Evolutionary conservation across 495 filamentous ascomycete genomes (phyloP), one percentile per base, ranked within the genome.

Genomic region (Amphirosellinia nigrospora): DNA sequence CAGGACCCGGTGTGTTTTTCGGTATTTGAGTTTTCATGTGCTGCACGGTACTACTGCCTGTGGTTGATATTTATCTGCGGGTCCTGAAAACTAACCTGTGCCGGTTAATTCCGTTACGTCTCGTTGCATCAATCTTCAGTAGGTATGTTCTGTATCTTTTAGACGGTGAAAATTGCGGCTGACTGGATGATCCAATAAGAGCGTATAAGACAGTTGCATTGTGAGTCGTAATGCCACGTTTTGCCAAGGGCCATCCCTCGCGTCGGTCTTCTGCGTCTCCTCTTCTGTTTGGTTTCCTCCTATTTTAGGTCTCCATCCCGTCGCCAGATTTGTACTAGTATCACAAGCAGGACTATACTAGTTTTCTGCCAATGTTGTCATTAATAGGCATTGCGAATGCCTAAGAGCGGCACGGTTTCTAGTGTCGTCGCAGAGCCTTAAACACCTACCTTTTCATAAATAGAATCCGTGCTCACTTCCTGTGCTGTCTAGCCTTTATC

Each of bases 171-270:
- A 0, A 53, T 53, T 53, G 50, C 50, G 50, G 50, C 50, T 53
- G 50, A 53, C 30, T 48, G 16, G 13, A 53, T 30, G 50, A 53
- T 30, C 50, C 48, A 52, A 52, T 52, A 26, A 52, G 48, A 30
- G 50, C 23, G 13, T 53, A 28, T 53, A 11, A n/a, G 38, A 43
- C 41, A 23, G 59, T 62, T 62, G 11, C 59, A 62, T 62, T 62
- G 11, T 38, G 11, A 16, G 26, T 23, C 32, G 13, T 32, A 3
- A 45, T 19, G 59, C 59, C 59, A 62, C 59, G 59, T 45, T 62
- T 43, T 62, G 59, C 59, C 59, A 45, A 45, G 59, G 59, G 23
- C 59, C 32, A 62, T 43, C 59, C 34, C 26, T 23, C 19, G 5
- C 30, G 55, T 46, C 23, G 11, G 10, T 48, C 45, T 48, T 23